phyloP scores from a whole-genome alignment of 192 early-diverging fungal genomes.

The Hyaloraphidium curvatum region DNA sequence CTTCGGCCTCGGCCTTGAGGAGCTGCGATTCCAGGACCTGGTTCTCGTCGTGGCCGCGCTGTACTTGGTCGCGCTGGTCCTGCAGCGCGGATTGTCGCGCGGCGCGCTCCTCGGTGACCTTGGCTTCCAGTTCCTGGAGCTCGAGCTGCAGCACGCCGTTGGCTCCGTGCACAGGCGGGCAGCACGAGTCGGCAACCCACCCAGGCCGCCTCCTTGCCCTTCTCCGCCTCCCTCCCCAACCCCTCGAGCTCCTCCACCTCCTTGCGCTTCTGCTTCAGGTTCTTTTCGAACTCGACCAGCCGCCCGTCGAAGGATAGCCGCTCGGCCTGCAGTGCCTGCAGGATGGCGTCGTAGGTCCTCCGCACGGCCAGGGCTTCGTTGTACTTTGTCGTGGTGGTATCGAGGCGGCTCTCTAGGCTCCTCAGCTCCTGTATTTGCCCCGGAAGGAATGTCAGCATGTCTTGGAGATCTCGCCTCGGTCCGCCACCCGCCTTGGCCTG shows the following conservation, averaged over 20 bases:
- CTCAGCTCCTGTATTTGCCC: constrained; percentile 27
- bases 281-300: constrained; percentile 37
- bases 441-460: too few species aligned
- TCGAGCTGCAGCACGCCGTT: constrained; percentile 26
- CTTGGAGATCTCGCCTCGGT: too few species aligned
- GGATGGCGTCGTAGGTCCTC: constrained; percentile 40
- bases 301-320: constrained; percentile 37
- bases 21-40: constrained; percentile 1
- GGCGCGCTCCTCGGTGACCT: constrained; percentile 38
- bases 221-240: constrained; percentile 39
- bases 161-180: not conserved
- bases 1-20: constrained; percentile 10
- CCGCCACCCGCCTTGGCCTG: constrained; percentile 39
- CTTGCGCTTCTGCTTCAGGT: constrained; percentile 28
- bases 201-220: constrained; percentile 27
- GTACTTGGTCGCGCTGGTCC: constrained; percentile 28
- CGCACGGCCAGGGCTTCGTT: constrained; percentile 40
- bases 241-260: constrained; percentile 33
- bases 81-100: constrained; percentile 35
- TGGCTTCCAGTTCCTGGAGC: constrained; percentile 31
- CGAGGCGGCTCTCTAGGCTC: constrained; percentile 34
- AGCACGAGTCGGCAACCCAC: not conserved
- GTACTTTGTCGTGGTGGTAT: constrained; percentile 44
- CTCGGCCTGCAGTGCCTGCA: constrained; percentile 36
- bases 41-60: constrained; percentile 29